Conservation (phyloP, 352 stramenopile species). For the Peronosclerospora sorghi region DNA sequence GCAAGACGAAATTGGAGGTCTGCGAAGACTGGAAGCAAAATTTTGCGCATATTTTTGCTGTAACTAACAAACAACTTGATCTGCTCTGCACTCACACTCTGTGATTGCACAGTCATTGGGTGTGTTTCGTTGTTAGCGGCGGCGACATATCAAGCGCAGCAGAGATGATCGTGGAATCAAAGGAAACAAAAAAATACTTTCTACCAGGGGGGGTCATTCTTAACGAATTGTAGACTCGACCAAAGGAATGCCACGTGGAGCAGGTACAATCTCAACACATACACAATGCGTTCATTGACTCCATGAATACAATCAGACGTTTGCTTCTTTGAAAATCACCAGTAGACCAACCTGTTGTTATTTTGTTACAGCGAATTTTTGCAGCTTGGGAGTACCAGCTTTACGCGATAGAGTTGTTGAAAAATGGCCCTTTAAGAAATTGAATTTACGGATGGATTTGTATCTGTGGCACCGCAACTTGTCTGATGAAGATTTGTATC, state of each 20-base stretch:
- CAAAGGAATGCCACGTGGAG: neutral
- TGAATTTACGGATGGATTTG: constrained; percentile 65
- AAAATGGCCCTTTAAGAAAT: constrained; percentile 55
- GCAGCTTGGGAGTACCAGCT: constrained; percentile 53
- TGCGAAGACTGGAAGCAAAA: neutral
- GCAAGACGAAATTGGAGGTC: constrained; percentile 2
- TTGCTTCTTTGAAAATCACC: neutral
- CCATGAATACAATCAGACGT: neutral
- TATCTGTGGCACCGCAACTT: constrained; percentile 44
- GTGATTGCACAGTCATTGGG: neutral
- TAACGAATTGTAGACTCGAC: too few species aligned
- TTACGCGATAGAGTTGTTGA: constrained; percentile 46
- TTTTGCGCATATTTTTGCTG: neutral
- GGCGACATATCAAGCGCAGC: neutral
- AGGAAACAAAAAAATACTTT: neutral
- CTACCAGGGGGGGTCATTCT: too few species aligned
- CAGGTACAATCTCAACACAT: constrained; percentile 1
- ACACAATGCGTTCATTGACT: constrained; percentile 5
- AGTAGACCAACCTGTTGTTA: constrained; percentile 25
- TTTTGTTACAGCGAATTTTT: constrained; percentile 46
- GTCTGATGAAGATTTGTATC: constrained; percentile 62
- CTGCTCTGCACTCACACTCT: neutral
- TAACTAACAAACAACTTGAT: neutral
- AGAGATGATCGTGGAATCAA: neutral
- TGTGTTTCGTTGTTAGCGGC: neutral